Evolutionary conservation across 176 grass and related monocot species (phyloP).

Genomic region (Themeda triandra): DNA sequence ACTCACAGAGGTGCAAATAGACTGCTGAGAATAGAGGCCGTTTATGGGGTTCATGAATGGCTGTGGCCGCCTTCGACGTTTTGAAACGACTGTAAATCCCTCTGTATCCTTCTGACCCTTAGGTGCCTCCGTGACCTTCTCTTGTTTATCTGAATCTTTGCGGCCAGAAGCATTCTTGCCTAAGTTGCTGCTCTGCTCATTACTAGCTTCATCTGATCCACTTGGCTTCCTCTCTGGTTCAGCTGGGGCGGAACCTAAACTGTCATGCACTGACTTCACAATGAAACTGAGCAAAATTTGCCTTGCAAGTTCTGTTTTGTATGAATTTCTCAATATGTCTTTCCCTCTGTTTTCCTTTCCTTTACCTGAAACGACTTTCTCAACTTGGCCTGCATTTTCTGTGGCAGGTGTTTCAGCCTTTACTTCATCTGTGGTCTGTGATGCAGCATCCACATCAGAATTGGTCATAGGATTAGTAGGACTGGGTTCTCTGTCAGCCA

Average conservation of each 20-base stretch:
- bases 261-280: conserved; percentile 77
- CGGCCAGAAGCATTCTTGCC: conserved; percentile 3
- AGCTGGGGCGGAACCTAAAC: conserved; percentile 44
- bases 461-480: conserved; percentile 27
- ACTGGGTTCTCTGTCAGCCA: conserved; percentile 28
- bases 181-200: conserved; percentile 34
- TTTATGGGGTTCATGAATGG: conserved; percentile 62
- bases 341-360: conserved; percentile 55
- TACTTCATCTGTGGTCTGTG: conserved; percentile 17
- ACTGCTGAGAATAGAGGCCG: conserved; percentile 73
- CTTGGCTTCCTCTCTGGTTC: conserved; percentile 33
- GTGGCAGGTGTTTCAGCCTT: conserved; percentile 3
- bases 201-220: conserved; percentile 41
- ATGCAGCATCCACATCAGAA: conserved; percentile 2
- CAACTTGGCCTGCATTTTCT: conserved; percentile 40
- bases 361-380: conserved; percentile 42
- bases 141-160: conserved; percentile 35
- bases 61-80: conserved; percentile 70
- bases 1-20: conserved; percentile 77
- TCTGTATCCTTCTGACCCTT: conserved; percentile 68
- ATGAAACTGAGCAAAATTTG: conserved; percentile 97
- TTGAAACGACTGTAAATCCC: conserved; percentile 86
- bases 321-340: conserved; percentile 32
- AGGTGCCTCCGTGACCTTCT: conserved; percentile 2
- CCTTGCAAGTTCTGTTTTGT: conserved; percentile 84